phyloP scores from a whole-genome alignment of 768 basidiomycete species.

The Thelephora ganbajun region DNA sequence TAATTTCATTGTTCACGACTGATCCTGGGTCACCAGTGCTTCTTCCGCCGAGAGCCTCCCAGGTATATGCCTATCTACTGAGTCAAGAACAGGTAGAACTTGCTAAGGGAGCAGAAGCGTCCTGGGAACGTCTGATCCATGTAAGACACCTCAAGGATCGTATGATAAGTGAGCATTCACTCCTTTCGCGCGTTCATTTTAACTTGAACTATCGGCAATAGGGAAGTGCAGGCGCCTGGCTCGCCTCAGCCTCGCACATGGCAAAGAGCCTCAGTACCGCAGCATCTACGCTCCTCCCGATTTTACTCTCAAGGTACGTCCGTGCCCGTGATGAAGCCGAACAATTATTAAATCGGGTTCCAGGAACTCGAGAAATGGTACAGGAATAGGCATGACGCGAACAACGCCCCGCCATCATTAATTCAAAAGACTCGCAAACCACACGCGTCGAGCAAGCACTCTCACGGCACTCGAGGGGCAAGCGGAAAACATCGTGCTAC shows the following conservation, averaged over 20 bases:
- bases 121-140: constrained; percentile 59
- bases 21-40: constrained; percentile 30
- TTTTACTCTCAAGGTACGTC: constrained; percentile 32
- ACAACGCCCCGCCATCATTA: constrained; percentile 7
- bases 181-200: not conserved
- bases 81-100: constrained; percentile 50
- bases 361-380: constrained; percentile 77
- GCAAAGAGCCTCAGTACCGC: constrained; percentile 34
- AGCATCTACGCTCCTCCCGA: constrained; percentile 57
- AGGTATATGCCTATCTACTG: constrained; percentile 52
- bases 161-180: constrained; percentile 38
- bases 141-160: constrained; percentile 71
- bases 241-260: constrained; percentile 25
- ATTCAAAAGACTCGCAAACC: constrained; percentile 15
- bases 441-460: not conserved
- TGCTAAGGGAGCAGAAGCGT: constrained; percentile 35
- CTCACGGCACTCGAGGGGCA: constrained; percentile 8
- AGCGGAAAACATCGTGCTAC: not conserved
- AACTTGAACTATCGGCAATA: not conserved
- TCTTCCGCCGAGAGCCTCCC: constrained; percentile 51
- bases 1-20: not conserved
- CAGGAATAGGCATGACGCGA: constrained; percentile 26
- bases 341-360: not conserved
- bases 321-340: not conserved
- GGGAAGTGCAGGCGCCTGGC: constrained; percentile 53